Evolutionary conservation across 257 asterid genomes (phyloP).

Genomic region (Petunia secreta): DNA sequence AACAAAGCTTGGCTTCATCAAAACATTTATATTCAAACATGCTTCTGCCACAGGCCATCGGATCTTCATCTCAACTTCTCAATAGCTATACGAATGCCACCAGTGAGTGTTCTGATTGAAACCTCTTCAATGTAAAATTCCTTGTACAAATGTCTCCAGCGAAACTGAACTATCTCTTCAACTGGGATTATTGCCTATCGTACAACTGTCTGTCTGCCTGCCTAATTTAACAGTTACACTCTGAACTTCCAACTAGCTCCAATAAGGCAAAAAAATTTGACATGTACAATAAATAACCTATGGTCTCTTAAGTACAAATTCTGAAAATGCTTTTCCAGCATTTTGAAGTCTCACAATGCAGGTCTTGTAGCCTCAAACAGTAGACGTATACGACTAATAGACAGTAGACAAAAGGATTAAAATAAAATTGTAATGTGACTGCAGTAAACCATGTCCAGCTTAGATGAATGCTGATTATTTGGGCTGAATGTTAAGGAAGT

Average conservation of each 20-base stretch:
- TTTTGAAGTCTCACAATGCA: background rate
- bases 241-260: slow-evolving; percentile 11
- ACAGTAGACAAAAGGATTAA: background rate
- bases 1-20: background rate
- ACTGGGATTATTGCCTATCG: slow-evolving; percentile 16
- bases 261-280: background rate
- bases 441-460: slow-evolving; percentile 1
- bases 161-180: background rate
- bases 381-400: background rate
- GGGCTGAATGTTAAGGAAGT: slow-evolving; percentile 15
- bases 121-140: background rate
- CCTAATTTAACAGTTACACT: background rate
- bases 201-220: background rate
- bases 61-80: background rate
- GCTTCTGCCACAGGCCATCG: background rate
- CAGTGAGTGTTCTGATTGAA: slow-evolving; percentile 1
- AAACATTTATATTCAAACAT: background rate
- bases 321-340: background rate
- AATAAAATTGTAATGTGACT: background rate
- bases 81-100: background rate
- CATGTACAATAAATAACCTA: slow-evolving; percentile 15
- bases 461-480: background rate
- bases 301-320: background rate
- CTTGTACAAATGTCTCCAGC: slow-evolving; percentile 4
- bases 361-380: background rate